Evolutionary conservation across 208 protist species (phyloP).

Genomic region (Acanthamoeba castellanii): DNA sequence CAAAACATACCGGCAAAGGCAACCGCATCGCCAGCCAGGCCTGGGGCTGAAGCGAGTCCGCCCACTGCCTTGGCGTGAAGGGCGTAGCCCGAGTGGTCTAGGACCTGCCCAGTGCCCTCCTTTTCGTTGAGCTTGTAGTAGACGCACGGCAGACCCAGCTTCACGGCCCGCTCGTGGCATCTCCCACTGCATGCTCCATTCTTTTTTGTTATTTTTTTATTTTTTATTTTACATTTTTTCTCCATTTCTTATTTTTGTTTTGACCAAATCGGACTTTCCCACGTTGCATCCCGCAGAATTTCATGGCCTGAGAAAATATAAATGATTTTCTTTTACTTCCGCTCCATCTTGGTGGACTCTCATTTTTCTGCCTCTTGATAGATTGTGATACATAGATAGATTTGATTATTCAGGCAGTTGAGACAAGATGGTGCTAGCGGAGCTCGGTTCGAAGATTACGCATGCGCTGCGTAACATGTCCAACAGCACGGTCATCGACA

Average conservation of each 20-base stretch:
- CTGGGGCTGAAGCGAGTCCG: neutral
- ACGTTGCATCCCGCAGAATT: neutral
- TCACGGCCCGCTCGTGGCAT: neutral
- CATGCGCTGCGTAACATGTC: constrained; percentile 63
- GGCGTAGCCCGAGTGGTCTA: neutral
- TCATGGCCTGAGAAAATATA: neutral
- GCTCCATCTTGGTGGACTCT: neutral
- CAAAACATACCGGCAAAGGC: neutral
- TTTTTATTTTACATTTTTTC: neutral
- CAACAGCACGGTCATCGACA: constrained; percentile 74
- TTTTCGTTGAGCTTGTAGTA: constrained; percentile 8
- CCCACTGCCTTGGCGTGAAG: neutral
- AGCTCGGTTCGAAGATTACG: constrained; percentile 92
- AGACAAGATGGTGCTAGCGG: constrained; percentile 94
- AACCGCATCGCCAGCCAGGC: neutral
- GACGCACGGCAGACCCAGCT: neutral
- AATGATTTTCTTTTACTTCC: too few species aligned
- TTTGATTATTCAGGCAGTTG: neutral
- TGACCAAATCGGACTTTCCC: neutral
- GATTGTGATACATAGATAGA: too few species aligned
- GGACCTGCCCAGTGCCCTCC: neutral
- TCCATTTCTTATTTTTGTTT: neutral
- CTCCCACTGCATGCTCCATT: neutral
- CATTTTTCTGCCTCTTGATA: neutral
- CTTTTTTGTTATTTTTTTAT: neutral